A percentile compares a stretch with the other conserved stretches of the same genome.
Conservation (phyloP, 257 asterid genomes). For the Osmanthus fragrans region DNA sequence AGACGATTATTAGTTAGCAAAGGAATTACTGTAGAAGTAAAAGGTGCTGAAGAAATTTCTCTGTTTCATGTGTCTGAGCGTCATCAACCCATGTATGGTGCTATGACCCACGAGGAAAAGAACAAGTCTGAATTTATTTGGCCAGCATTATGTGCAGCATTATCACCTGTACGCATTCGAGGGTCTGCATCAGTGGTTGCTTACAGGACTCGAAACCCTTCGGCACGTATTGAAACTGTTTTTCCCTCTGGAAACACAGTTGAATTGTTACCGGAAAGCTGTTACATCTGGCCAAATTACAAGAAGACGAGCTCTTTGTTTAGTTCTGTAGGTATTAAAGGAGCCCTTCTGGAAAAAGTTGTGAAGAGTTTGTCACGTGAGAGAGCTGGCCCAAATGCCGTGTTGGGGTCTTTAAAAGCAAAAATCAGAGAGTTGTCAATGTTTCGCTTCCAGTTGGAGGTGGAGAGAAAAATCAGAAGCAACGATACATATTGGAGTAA, state of each 20-base stretch:
- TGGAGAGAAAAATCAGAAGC: slow-evolving; percentile 54
- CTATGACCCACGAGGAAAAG: slow-evolving; percentile 25
- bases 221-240: slow-evolving; percentile 39
- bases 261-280: slow-evolving; percentile 61
- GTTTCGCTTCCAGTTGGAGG: slow-evolving; percentile 67
- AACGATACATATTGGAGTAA: slow-evolving; percentile 69
- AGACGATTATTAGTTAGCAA: slow-evolving; percentile 63
- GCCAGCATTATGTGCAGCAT: slow-evolving; percentile 50
- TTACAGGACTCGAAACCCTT: slow-evolving; percentile 49
- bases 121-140: slow-evolving; percentile 27
- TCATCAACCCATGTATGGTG: slow-evolving; percentile 31
- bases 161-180: slow-evolving; percentile 44
- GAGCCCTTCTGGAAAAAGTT: slow-evolving; percentile 44
- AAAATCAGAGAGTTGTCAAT: slow-evolving; percentile 48
- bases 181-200: slow-evolving; percentile 72
- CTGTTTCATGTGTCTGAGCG: slow-evolving; percentile 37
- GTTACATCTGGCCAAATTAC: slow-evolving; percentile 40
- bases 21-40: slow-evolving; percentile 74
- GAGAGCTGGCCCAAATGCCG: slow-evolving; percentile 21
- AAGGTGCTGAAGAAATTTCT: slow-evolving; percentile 65
- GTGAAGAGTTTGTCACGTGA: slow-evolving; percentile 37
- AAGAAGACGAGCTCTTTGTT: slow-evolving; percentile 33
- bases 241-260: slow-evolving; percentile 40
- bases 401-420: slow-evolving; percentile 43
- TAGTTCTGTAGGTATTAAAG: slow-evolving; percentile 37